Base-by-base conservation (phyloP, 495 filamentous ascomycete species). In the Polyplosphaeria fusca region DNA sequence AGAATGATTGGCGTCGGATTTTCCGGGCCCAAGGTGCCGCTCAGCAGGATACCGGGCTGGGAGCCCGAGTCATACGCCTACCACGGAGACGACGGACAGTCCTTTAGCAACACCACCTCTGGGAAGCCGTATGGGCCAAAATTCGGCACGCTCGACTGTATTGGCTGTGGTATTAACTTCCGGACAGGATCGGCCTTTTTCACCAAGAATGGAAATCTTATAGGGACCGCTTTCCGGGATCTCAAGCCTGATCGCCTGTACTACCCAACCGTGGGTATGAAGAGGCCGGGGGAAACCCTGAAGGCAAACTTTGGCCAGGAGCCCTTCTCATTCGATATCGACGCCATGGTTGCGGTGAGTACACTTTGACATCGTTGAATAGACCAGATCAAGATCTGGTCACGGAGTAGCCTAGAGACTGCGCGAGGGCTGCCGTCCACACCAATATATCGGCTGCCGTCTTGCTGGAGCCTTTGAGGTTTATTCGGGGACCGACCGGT, bases 1-100 rank as follows among this genome's bases (percentile, higher is more conserved):
- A 50, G 86, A 35, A 84, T 87, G 66, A 93, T 98, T 59, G 90
- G 84, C 19, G 84, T 99, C 57, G 93, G 93, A 7, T 96, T 99
- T 68, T 88, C 86, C 1, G 81, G 80, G 26, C 77, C 78, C 51
- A 86, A 82, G 49, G 89, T 88, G 11, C 79, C 83, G 0, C 77
- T 96, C n/a, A 83, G 85, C 58, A 77, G 90, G 61, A 79, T 95
- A 25, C 91, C 92, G 0, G 93, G 93, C 20, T 97, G 92, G 93
- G 93, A 99, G 66, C 82, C 83, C 19, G 90, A 96, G 38, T 96
- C 91, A 1, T 99, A 89, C 89, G 93, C 88, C 30, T 99, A 95
- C 67, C 93, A 99, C 66, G 91, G 93, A 22, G 94, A 99, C 68
- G 93, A 99, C 70, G 93, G 93, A 25, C 84, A 91, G 60, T 83